Conservation (phyloP, 163 green algal genomes). For the Volvox carteri region DNA sequence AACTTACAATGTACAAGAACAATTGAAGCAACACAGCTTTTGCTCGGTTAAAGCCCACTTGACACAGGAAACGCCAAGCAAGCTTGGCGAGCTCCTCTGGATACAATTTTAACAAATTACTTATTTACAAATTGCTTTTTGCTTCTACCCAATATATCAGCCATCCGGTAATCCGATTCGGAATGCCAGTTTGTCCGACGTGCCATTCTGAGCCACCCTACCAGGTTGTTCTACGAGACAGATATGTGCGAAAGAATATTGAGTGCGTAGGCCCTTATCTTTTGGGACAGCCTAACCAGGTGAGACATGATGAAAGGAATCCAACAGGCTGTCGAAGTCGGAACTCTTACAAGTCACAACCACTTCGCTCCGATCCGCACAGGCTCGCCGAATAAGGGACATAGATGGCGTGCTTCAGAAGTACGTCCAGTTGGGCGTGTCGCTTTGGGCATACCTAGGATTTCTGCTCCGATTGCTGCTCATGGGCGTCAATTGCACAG, state of each 20-base stretch:
- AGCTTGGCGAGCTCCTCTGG: too few species aligned
- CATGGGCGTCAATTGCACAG: slow-evolving; percentile 14
- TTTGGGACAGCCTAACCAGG: slow-evolving; percentile 37
- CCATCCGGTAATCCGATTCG: too few species aligned
- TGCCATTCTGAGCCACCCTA: slow-evolving; percentile 2
- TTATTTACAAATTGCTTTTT: too few species aligned
- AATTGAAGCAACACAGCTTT: too few species aligned
- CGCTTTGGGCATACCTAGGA: background rate
- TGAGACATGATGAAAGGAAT: background rate
- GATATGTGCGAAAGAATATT: slow-evolving; percentile 6
- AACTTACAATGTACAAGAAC: too few species aligned
- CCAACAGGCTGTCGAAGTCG: background rate
- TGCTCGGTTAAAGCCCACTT: too few species aligned
- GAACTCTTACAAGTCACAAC: background rate
- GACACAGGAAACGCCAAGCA: too few species aligned
- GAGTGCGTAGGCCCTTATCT: background rate
- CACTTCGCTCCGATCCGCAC: background rate
- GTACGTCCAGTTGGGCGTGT: background rate
- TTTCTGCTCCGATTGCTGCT: background rate
- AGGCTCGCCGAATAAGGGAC: slow-evolving; percentile 38
- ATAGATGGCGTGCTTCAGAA: background rate
- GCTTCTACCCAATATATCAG: too few species aligned
- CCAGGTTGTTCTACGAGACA: background rate
- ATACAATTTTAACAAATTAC: too few species aligned
- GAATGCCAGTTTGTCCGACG: slow-evolving; percentile 14